Evolutionary conservation across 148 eudicot genomes (phyloP).

Genomic region (Chenopodium formosanum): DNA sequence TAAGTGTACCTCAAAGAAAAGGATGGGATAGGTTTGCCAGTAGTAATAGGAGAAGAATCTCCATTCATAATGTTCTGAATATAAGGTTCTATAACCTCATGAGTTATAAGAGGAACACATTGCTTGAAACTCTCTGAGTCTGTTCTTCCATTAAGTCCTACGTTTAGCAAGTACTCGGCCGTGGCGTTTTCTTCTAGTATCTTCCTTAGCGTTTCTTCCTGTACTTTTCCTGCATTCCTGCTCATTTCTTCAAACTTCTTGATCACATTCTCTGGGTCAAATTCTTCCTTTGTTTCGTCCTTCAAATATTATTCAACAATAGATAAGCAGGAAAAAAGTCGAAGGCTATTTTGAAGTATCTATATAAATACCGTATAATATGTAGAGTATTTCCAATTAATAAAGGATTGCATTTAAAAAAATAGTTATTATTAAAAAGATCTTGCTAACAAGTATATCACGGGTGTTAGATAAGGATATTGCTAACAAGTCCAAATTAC

Average conservation of each 20-base stretch:
- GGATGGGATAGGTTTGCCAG: slow-evolving; percentile 66
- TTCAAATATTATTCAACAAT: too few relatives aligned
- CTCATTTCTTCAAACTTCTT: slow-evolving; percentile 40
- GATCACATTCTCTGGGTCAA: slow-evolving; percentile 32
- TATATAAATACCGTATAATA: too few relatives aligned
- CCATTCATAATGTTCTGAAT: slow-evolving; percentile 71
- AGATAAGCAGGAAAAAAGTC: too few relatives aligned
- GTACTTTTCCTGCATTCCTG: slow-evolving; percentile 37
- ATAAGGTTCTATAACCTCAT: slow-evolving; percentile 69
- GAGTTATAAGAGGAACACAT: slow-evolving; percentile 69
- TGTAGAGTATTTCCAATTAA: too few relatives aligned
- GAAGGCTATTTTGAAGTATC: too few relatives aligned
- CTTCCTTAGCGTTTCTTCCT: slow-evolving; percentile 38
- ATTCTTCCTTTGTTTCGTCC: slow-evolving; percentile 17
- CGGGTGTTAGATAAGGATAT: too few relatives aligned
- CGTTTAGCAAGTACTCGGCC: slow-evolving; percentile 34
- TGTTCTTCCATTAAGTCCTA: slow-evolving; percentile 41
- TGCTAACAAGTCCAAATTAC: too few relatives aligned
- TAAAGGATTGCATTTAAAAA: too few relatives aligned
- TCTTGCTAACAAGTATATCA: too few relatives aligned
- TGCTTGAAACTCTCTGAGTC: slow-evolving; percentile 64
- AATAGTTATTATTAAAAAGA: too few relatives aligned
- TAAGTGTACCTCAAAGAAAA: slow-evolving; percentile 63
- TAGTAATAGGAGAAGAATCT: slow-evolving; percentile 56
- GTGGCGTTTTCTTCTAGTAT: slow-evolving; percentile 37